Evolutionary conservation across 2,329 filamentous ascomycete species (phyloP).

Genomic region (Trichophyton benhamiae): DNA sequence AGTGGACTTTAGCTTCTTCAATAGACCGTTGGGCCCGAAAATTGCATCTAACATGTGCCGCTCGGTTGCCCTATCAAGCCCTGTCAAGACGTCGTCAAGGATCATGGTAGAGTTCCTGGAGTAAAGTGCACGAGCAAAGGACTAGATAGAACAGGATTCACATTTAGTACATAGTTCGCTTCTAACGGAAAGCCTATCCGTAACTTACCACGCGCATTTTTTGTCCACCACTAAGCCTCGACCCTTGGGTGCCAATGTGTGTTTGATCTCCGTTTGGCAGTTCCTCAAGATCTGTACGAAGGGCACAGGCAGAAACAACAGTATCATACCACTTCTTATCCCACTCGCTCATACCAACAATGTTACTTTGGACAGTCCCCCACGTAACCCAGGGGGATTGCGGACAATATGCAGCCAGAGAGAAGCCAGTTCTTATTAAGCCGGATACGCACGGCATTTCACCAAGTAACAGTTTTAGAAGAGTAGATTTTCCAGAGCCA

Average conservation of each 20-base stretch:
- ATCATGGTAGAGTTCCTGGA: neutral
- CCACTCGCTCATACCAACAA: conserved; percentile 50
- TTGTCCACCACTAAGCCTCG: conserved; percentile 50
- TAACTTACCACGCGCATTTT: conserved; percentile 55
- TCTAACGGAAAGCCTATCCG: too few relatives aligned
- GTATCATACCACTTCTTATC: conserved; percentile 44
- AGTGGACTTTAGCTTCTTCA: conserved; percentile 60
- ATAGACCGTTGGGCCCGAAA: conserved; percentile 61
- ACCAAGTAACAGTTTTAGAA: conserved; percentile 4
- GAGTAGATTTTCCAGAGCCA: conserved; percentile 11
- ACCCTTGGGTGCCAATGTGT: conserved; percentile 49
- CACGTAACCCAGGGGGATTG: conserved; percentile 1
- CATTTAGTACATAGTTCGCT: too few relatives aligned
- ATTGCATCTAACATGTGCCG: conserved; percentile 47
- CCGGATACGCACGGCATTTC: neutral
- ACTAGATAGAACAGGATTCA: neutral
- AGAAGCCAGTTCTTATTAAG: neutral
- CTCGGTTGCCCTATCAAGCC: conserved; percentile 35
- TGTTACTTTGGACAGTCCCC: conserved; percentile 6
- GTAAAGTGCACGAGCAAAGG: conserved; percentile 1
- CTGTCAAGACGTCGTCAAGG: conserved; percentile 1
- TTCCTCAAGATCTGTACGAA: conserved; percentile 48
- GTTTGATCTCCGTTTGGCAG: conserved; percentile 54
- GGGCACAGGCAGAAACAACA: conserved; percentile 53
- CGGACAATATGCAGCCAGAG: neutral